These are phyloP conservation scores for Delonix regia DNA, from an alignment of 306 rosid genomes.

Conservation along the genomic window DNA sequence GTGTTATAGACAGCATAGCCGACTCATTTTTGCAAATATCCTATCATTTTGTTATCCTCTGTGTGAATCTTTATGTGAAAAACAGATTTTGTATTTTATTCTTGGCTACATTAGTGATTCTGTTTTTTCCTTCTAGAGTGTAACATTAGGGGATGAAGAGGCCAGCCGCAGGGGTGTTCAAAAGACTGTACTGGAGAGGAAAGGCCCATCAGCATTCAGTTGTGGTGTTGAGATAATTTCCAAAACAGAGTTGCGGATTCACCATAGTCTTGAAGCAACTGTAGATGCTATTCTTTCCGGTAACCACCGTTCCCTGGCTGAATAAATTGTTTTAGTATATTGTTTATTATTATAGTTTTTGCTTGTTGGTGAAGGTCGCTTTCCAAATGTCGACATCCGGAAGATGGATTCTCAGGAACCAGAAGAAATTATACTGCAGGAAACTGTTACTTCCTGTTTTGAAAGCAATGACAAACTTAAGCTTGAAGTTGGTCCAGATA, in stretches of 20 bases:
- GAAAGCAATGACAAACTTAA: conserved; percentile 46
- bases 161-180: conserved; percentile 93
- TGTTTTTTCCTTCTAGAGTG: conserved; percentile 65
- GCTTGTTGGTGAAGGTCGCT: conserved; percentile 61
- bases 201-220: conserved; percentile 90
- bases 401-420: conserved; percentile 60
- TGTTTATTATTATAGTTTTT: conserved; percentile 26
- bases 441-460: conserved; percentile 39
- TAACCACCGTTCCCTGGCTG: conserved; percentile 29
- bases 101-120: conserved; percentile 34
- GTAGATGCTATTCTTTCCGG: conserved; percentile 91
- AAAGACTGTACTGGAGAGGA: conserved; percentile 94
- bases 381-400: conserved; percentile 81
- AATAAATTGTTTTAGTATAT: conserved; percentile 22
- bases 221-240: conserved; percentile 93
- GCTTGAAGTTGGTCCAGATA: conserved; percentile 45
- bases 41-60: not conserved
- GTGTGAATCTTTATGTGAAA: not conserved
- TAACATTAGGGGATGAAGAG: conserved; percentile 96
- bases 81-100: conserved; percentile 27
- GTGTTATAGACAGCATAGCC: conserved; percentile 2
- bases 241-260: conserved; percentile 83
- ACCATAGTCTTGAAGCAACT: conserved; percentile 81
- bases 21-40: not conserved
- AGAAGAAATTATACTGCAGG: conserved; percentile 48